phyloP scores from a whole-genome alignment of 441 rosid genomes.

The Rhodomyrtus psidioides region DNA sequence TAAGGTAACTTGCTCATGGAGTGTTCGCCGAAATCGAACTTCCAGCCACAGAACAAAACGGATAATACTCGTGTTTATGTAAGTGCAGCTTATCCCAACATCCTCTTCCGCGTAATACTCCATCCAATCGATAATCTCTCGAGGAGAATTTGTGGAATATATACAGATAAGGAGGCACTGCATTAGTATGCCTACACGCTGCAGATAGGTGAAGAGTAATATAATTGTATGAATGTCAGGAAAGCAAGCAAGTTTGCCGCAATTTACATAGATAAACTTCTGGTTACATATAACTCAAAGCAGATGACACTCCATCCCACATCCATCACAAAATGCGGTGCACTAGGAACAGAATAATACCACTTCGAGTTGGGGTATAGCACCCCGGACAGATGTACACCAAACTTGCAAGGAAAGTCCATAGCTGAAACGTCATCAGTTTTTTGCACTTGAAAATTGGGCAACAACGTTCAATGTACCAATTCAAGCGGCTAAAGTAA shows the following conservation, averaged over 20 bases:
- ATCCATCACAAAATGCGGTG: background rate
- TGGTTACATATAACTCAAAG: background rate
- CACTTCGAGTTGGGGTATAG: background rate
- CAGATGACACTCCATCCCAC: background rate
- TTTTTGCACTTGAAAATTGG: background rate
- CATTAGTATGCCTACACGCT: background rate
- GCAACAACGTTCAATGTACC: background rate
- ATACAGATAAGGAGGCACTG: background rate
- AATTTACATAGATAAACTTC: background rate
- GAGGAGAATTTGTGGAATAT: background rate
- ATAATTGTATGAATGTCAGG: background rate
- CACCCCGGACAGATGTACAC: background rate
- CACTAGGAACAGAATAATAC: background rate
- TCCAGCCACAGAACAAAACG: background rate
- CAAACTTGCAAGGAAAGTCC: background rate
- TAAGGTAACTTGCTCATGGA: background rate
- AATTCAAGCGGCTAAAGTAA: slow-evolving; percentile 1
- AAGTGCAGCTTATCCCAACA: background rate
- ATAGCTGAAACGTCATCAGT: background rate
- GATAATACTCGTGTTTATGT: background rate
- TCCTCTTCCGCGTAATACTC: background rate
- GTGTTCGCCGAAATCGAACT: background rate
- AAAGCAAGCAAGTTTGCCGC: background rate
- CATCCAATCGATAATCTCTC: background rate
- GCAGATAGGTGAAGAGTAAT: background rate